Percentiles rank a stretch among this genome's conserved stretches.
These are phyloP conservation scores for Coemansia sp. DNA, from an alignment of 192 early-diverging fungal species.

Conservation along the genomic window DNA sequence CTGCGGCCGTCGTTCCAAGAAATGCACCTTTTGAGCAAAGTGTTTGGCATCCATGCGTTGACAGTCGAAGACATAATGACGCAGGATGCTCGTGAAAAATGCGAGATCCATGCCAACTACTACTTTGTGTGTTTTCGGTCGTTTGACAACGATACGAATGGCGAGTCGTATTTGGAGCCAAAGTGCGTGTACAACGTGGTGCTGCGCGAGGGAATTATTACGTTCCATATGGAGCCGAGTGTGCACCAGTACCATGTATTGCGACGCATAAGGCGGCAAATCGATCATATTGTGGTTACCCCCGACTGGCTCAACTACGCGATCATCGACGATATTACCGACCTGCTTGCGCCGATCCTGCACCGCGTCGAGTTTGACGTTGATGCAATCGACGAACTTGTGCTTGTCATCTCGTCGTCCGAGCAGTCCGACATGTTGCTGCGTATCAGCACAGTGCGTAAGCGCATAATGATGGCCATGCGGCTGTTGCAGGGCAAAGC, in stretches of 20 bases:
- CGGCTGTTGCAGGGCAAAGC: slow-evolving; percentile 69
- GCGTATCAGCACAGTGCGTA: slow-evolving; percentile 71
- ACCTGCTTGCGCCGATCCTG: slow-evolving; percentile 85
- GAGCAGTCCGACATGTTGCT: slow-evolving; percentile 81
- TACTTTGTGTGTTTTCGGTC: slow-evolving; percentile 88
- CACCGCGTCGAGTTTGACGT: slow-evolving; percentile 91
- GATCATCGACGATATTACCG: slow-evolving; percentile 92
- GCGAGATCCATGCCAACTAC: slow-evolving; percentile 72
- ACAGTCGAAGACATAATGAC: slow-evolving; percentile 90
- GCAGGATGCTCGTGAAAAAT: slow-evolving; percentile 92
- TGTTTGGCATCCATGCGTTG: slow-evolving; percentile 77
- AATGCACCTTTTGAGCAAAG: slow-evolving; percentile 64
- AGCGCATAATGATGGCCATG: slow-evolving; percentile 69
- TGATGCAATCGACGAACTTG: slow-evolving; percentile 91
- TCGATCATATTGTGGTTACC: slow-evolving; percentile 80
- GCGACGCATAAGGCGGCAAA: slow-evolving; percentile 79
- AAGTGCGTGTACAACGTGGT: slow-evolving; percentile 68
- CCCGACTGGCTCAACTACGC: slow-evolving; percentile 98
- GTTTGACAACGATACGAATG: slow-evolving; percentile 67
- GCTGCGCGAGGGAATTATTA: slow-evolving; percentile 68
- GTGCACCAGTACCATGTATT: slow-evolving; percentile 84
- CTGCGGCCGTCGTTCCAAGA: slow-evolving; percentile 62
- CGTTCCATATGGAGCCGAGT: slow-evolving; percentile 82
- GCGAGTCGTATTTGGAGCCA: slow-evolving; percentile 64
- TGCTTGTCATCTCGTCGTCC: slow-evolving; percentile 87